phyloP scores from a whole-genome alignment of 805 yeast species.

The Saccharomycopsis malanga region DNA sequence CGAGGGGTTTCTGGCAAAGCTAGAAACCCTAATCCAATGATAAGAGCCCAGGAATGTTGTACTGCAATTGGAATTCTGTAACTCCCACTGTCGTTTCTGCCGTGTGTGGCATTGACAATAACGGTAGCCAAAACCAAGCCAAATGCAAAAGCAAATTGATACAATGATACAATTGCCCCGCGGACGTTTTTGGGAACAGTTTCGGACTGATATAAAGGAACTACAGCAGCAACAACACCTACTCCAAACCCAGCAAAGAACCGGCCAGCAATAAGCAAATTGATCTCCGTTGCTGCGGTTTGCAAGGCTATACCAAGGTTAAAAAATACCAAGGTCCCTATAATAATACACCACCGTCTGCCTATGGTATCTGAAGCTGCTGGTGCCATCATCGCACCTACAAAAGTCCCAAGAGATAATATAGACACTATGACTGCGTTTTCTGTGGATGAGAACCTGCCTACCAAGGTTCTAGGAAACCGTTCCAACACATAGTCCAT shows the following conservation, averaged over 20 bases:
- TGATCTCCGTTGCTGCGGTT: conserved; percentile 38
- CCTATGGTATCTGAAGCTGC: conserved; percentile 49
- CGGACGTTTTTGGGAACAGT: conserved; percentile 72
- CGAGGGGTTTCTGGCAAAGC: conserved; percentile 76
- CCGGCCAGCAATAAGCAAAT: conserved; percentile 51
- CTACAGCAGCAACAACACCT: conserved; percentile 65
- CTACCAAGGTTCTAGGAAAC: conserved; percentile 34
- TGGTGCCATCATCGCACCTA: conserved; percentile 59
- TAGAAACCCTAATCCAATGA: conserved; percentile 54
- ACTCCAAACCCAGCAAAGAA: conserved; percentile 68
- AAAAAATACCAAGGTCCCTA: conserved; percentile 40
- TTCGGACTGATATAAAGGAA: conserved; percentile 74
- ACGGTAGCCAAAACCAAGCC: conserved; percentile 67
- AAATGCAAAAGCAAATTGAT: conserved; percentile 68
- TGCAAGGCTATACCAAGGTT: conserved; percentile 48
- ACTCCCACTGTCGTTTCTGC: conserved; percentile 45
- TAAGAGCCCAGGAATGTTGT: conserved; percentile 63
- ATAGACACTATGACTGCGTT: conserved; percentile 61
- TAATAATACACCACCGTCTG: conserved; percentile 43
- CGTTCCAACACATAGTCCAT: conserved; percentile 45
- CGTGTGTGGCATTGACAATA: conserved; percentile 61
- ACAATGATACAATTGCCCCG: conserved; percentile 70
- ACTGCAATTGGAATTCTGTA: conserved; percentile 71
- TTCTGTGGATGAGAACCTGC: conserved; percentile 38
- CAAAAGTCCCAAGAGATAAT: conserved; percentile 64